Evolutionary conservation across 129 eudicot species (phyloP).

Genomic region (Gnaphalium uliginosum): DNA sequence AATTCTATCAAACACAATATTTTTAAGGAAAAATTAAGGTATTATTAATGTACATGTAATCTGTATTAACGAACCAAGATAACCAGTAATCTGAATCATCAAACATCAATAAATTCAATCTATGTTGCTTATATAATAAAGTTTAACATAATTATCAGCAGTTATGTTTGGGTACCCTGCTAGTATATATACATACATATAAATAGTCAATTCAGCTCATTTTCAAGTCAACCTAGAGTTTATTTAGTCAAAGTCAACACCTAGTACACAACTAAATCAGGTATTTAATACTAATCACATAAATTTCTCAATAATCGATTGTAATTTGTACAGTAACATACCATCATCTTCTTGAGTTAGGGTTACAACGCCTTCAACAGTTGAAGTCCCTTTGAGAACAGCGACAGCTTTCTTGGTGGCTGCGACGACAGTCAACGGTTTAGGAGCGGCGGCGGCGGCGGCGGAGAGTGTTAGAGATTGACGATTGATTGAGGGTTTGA

Average conservation of each 20-base stretch:
- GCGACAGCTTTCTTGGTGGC: slow-evolving; percentile 91
- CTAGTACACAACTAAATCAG: neutral
- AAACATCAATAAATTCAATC: neutral
- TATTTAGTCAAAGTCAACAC: slow-evolving; percentile 14
- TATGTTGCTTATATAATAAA: neutral
- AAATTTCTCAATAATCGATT: too few species aligned
- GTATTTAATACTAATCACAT: neutral
- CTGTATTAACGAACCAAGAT: neutral
- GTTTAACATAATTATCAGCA: neutral
- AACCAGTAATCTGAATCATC: neutral
- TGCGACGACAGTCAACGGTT: slow-evolving; percentile 71
- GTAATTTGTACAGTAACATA: slow-evolving; percentile 24
- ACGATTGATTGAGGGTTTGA: slow-evolving; percentile 50
- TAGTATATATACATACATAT: neutral
- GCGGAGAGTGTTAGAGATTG: slow-evolving; percentile 48
- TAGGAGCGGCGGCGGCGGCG: slow-evolving; percentile 38
- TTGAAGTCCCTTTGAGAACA: slow-evolving; percentile 82
- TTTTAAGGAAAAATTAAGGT: neutral
- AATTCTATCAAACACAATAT: too few species aligned
- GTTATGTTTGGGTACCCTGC: neutral
- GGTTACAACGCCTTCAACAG: slow-evolving; percentile 89
- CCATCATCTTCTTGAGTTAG: slow-evolving; percentile 81
- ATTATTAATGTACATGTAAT: neutral
- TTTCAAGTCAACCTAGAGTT: neutral
- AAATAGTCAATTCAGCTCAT: neutral